Evolutionary conservation across 768 basidiomycete species (phyloP), one percentile per base, ranked within the genome.

Genomic region (Phanerochaete carnosa): DNA sequence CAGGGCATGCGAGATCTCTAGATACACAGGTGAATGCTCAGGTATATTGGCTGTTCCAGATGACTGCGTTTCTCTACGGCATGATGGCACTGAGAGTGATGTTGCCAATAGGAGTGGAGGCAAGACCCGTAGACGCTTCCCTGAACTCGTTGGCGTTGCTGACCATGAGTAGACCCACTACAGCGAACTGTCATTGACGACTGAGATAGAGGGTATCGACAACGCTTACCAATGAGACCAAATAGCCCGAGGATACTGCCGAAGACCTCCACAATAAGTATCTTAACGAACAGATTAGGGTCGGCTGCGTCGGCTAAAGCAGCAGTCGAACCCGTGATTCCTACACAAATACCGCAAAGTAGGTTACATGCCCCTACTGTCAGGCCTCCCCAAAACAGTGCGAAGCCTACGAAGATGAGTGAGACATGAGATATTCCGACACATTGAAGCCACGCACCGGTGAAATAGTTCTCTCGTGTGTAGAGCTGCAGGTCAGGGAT

Each of bases 331-430:
- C 97, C 97, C 5, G 94, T 94, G 70, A 98, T 83, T 39, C 97
- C 96, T 50, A 99, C 97, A 15, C 88, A 92, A 59, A 98, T 75
- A 62, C 97, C 97, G 62, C 97, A 98, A 23, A 99, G 81, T 26
- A 98, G 83, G 74, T 98, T 98, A 76, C 96, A 98, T 3, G 86
- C 71, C 16, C 97, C 97, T 29, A 96, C 95, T 1, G 94, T 95
- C 33, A 98, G 77, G 30, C 97, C 97, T 25, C 95, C 95, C 89
- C 95, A 98, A 82, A 99, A 98, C 54, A 98, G 82, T 2, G 96
- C 89, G 68, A 85, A 98, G 5, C 94, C 93, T 93, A 65, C 7
- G 13, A 6, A 16, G n/a, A 13, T 25, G 35, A 9, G 46, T 28
- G 16, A 3, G 13, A 28, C 13, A 28, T 28, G 6, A 9, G 8